Percentiles rank a stretch among this genome's conserved stretches.
Conservation (phyloP, 164 flowering plant genomes). For the Vitis cinerea region DNA sequence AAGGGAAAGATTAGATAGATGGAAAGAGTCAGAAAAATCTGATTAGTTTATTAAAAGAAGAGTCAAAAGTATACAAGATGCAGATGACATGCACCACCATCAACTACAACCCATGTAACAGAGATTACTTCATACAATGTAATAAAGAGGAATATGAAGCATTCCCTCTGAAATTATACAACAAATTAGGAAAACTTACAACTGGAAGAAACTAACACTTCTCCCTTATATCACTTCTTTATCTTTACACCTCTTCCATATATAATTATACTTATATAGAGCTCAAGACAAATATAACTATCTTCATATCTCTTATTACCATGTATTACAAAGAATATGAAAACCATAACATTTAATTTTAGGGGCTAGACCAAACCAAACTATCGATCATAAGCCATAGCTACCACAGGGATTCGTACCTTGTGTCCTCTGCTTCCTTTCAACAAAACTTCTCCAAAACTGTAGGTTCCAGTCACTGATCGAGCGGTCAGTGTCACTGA, state of each 20-base stretch:
- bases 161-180: conserved; percentile 3
- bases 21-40: too few relatives aligned
- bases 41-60: too few relatives aligned
- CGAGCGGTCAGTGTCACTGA: conserved; percentile 68
- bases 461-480: conserved; percentile 71
- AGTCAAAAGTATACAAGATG: too few relatives aligned
- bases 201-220: conserved; percentile 32
- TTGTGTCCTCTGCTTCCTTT: conserved; percentile 95
- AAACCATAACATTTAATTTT: conserved; percentile 21
- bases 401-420: conserved; percentile 91
- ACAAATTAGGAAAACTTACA: conserved; percentile 26
- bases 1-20: too few relatives aligned
- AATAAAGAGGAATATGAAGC: background rate
- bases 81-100: too few relatives aligned
- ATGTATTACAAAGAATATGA: conserved; percentile 66
- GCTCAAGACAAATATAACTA: conserved; percentile 16
- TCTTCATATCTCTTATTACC: conserved; percentile 38
- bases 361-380: conserved; percentile 1
- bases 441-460: conserved; percentile 81
- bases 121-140: background rate
- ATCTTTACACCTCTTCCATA: conserved; percentile 27
- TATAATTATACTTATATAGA: conserved; percentile 8
- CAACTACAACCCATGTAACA: too few relatives aligned
- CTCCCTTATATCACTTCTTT: conserved; percentile 14
- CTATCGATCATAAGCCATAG: conserved; percentile 76